Evolutionary conservation across 306 rosid species (phyloP), one percentile per base, ranked within the genome.

Genomic region (Medicago arabica): DNA sequence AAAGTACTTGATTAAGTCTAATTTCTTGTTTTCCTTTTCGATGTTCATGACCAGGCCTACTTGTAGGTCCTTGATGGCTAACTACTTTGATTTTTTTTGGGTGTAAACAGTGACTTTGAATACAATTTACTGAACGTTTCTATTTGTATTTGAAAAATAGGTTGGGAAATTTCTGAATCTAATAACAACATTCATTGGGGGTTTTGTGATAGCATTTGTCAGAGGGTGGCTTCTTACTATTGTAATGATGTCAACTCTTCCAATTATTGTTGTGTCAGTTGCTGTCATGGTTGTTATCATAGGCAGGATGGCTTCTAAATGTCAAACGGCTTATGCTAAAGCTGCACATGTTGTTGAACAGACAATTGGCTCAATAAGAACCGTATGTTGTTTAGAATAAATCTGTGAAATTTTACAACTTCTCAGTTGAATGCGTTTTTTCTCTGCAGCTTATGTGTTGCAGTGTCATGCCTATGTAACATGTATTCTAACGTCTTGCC

Each of bases 211-310:
- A 77, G 93, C 98, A 63, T 90, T 93, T 78, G 1, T 75, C 54
- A 88, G 86, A 81, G 98, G 98, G 61, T 93, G 98, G 98, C 97
- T 89, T 81, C 97, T 93, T 38, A 78, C 91, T 8, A 80, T 91
- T 38, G 98, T 93, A 76, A 79, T 93, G 96, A 43, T 89, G 82
- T 73, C 98, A 34, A 74, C 92, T 18, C 87, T 93, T 78, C 98
- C 98, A 39, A 93, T 85, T 71, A 86, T 93, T 11, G 98, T 69
- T 59, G 62, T 76, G 54, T 44, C 93, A 5, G 98, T 96, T 15
- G 93, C 87, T 41, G 36, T 84, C 11, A 83, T 93, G 85, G 87
- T 93, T n/a, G 0, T 86, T 12, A 19, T 85, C 75, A 79, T 88
- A 43, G 74, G 88, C 61, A 89, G 64, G 74, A 88, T 82, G 85